Conservation (phyloP, 306 rosid species). For the Cicer arietinum region DNA sequence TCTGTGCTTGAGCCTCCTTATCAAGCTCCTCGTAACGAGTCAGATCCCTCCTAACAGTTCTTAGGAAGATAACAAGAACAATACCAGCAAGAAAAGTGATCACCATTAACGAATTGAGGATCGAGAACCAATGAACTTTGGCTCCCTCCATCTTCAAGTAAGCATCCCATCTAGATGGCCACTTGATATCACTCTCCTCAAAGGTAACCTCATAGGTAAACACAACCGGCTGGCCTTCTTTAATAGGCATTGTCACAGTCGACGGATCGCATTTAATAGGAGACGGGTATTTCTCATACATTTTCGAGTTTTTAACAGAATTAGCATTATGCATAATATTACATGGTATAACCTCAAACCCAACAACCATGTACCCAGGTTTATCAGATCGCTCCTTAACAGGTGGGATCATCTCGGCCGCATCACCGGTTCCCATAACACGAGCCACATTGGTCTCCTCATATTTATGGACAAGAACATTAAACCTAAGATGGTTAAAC, state of each 20-base stretch:
- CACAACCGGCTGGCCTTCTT: constrained; percentile 71
- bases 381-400: constrained; percentile 55
- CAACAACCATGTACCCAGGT: constrained; percentile 95
- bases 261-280: constrained; percentile 74
- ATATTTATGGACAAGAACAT: constrained; percentile 86
- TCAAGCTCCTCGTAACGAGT: constrained; percentile 96
- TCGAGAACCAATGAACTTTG: constrained; percentile 96
- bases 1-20: constrained; percentile 98
- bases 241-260: constrained; percentile 73
- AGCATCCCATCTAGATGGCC: constrained; percentile 99
- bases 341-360: constrained; percentile 96
- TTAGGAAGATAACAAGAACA: constrained; percentile 89
- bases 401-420: constrained; percentile 74
- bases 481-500: constrained; percentile 89
- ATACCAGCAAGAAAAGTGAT: constrained; percentile 96
- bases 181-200: constrained; percentile 92
- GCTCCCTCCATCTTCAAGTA: constrained; percentile 99
- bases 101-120: constrained; percentile 93
- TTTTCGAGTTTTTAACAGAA: constrained; percentile 59
- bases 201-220: constrained; percentile 86
- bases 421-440: constrained; percentile 95
- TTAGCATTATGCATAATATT: constrained; percentile 64
- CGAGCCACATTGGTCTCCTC: constrained; percentile 88
- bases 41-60: constrained; percentile 92
- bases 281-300: constrained; percentile 61